Evolutionary conservation across 208 protist genomes (phyloP).

Genomic region (Plasmodiophora brassicae): DNA sequence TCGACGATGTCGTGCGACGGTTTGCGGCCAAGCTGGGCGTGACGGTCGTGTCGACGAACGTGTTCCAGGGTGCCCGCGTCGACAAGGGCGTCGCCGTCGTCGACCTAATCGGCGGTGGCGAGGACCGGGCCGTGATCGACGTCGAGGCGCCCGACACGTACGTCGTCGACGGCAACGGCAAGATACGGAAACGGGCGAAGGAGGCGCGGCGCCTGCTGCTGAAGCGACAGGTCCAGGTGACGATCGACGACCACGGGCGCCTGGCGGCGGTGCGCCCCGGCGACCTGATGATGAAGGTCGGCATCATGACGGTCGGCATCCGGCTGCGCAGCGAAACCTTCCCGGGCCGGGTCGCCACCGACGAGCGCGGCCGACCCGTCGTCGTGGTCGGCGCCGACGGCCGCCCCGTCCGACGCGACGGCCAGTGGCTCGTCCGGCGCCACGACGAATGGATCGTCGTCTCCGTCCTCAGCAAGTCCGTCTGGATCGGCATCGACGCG

Average conservation of each 20-base stretch:
- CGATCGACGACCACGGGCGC: not conserved
- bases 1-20: too few species aligned
- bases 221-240: not conserved
- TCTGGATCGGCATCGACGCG: constrained; percentile 1
- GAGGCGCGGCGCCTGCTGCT: not conserved
- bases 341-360: constrained; percentile 18
- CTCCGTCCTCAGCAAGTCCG: not conserved
- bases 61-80: too few species aligned
- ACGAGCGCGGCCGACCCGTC: not conserved
- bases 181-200: too few species aligned
- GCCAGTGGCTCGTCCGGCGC: not conserved
- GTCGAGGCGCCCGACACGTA: too few species aligned
- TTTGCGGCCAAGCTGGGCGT: too few species aligned
- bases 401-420: not conserved
- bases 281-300: not conserved
- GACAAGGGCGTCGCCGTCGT: too few species aligned
- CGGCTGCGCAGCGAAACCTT: not conserved
- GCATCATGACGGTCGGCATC: not conserved
- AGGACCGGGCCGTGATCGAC: too few species aligned
- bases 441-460: constrained; percentile 15
- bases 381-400: not conserved
- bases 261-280: not conserved
- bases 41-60: too few species aligned
- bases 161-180: too few species aligned
- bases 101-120: too few species aligned